A percentile compares a stretch with the other conserved stretches of the same genome.
These are phyloP conservation scores for Populus pruinosa DNA, from an alignment of 345 rosid species.

Conservation along the genomic window DNA sequence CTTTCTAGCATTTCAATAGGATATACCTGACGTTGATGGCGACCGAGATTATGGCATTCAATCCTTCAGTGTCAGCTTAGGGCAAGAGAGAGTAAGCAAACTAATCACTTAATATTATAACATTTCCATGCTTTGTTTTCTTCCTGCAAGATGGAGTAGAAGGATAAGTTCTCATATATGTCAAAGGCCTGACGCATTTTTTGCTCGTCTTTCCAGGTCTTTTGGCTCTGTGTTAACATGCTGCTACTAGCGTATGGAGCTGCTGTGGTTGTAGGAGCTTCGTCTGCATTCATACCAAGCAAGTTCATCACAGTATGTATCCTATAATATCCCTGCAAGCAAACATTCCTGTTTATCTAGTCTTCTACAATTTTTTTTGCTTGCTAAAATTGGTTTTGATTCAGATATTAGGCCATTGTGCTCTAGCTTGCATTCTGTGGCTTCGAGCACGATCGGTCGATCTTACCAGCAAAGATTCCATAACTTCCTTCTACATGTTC, in stretches of 20 bases:
- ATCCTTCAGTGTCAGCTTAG: constrained; percentile 23
- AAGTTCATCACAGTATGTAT: constrained; percentile 25
- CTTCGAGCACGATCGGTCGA: constrained; percentile 24
- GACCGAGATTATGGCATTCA: constrained; percentile 33
- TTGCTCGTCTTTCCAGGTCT: constrained; percentile 12
- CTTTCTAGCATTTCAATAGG: constrained; percentile 17
- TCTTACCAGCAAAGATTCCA: constrained; percentile 19
- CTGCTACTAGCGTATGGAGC: constrained; percentile 31
- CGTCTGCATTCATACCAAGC: constrained; percentile 14
- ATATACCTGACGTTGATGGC: constrained; percentile 40
- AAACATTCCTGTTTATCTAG: neutral
- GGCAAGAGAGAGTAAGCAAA: constrained; percentile 26
- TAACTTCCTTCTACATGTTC: constrained; percentile 34
- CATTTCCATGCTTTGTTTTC: neutral
- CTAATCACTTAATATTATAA: neutral
- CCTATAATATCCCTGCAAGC: neutral
- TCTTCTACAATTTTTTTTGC: neutral
- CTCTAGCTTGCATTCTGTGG: constrained; percentile 25
- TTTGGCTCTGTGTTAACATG: constrained; percentile 32
- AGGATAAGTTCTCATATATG: neutral
- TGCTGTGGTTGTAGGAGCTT: constrained; percentile 25
- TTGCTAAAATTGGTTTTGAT: neutral
- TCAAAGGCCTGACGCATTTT: neutral
- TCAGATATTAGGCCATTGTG: constrained; percentile 27
- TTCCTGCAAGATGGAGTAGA: neutral